A percentile compares a stretch with the other conserved stretches of the same genome.
phyloP scores from a whole-genome alignment of 805 yeast species.

The Starmerella vitae region DNA sequence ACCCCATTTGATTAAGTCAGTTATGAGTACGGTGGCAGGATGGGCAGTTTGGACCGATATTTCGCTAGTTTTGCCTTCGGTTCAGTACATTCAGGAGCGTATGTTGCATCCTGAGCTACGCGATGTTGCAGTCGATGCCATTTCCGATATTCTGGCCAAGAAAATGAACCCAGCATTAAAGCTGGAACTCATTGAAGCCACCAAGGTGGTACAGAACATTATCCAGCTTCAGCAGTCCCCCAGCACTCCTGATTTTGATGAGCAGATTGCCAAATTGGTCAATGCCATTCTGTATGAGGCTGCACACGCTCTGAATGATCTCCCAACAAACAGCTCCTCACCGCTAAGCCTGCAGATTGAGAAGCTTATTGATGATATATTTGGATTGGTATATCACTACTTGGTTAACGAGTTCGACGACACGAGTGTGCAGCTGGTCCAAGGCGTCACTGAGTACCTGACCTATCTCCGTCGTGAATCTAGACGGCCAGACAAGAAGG shows the following conservation, averaged over 20 bases:
- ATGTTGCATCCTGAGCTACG: slow-evolving; percentile 35
- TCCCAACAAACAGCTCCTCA: slow-evolving; percentile 2
- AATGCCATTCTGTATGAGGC: slow-evolving; percentile 67
- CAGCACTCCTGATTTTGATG: slow-evolving; percentile 52
- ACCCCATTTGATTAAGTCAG: slow-evolving; percentile 41
- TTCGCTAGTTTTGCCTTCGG: slow-evolving; percentile 48
- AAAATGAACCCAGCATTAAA: slow-evolving; percentile 67
- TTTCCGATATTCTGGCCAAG: slow-evolving; percentile 54
- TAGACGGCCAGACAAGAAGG: slow-evolving; percentile 34
- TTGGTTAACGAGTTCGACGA: slow-evolving; percentile 80
- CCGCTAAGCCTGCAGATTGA: slow-evolving; percentile 17
- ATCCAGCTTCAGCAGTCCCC: slow-evolving; percentile 28
- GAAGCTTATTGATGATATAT: slow-evolving; percentile 42
- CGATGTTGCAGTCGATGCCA: slow-evolving; percentile 42
- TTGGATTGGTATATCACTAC: slow-evolving; percentile 61
- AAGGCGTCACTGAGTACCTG: slow-evolving; percentile 63
- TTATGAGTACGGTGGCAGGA: slow-evolving; percentile 58
- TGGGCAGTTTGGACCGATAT: slow-evolving; percentile 92
- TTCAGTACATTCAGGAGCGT: slow-evolving; percentile 41
- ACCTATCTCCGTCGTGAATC: slow-evolving; percentile 40
- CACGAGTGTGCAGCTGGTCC: slow-evolving; percentile 67
- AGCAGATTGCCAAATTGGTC: slow-evolving; percentile 58
- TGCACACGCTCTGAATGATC: slow-evolving; percentile 26
- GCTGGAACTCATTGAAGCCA: slow-evolving; percentile 50
- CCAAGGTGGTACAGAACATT: slow-evolving; percentile 44